phyloP scores from a whole-genome alignment of 148 eudicot species.

The Heliosperma pusillum region DNA sequence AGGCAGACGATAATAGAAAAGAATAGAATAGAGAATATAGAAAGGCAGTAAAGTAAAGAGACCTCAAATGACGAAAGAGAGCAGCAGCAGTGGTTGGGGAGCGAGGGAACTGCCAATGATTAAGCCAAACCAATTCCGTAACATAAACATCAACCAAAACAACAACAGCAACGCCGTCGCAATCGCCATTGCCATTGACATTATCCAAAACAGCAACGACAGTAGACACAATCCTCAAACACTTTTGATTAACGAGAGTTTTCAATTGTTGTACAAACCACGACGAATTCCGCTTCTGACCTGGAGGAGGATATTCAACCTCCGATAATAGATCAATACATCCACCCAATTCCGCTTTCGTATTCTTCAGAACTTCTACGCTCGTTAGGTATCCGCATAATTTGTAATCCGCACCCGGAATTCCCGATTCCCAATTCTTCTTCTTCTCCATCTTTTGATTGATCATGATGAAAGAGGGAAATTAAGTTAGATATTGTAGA shows the following conservation, averaged over 20 bases:
- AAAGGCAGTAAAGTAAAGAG: too few species aligned
- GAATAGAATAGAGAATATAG: too few species aligned
- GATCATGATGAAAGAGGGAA: too few species aligned
- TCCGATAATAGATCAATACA: slow-evolving; percentile 30
- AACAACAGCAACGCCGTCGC: slow-evolving; percentile 46
- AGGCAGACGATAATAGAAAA: too few species aligned
- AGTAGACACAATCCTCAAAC: slow-evolving; percentile 38
- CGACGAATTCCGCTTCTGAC: slow-evolving; percentile 8
- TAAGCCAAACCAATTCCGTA: slow-evolving; percentile 47
- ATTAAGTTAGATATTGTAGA: too few species aligned
- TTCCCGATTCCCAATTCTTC: not conserved
- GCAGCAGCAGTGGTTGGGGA: slow-evolving; percentile 52
- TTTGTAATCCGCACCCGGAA: slow-evolving; percentile 36
- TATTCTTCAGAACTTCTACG: slow-evolving; percentile 29
- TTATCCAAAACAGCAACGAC: slow-evolving; percentile 30
- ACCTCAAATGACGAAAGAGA: slow-evolving; percentile 84
- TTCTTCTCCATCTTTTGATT: too few species aligned
- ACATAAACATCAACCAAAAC: slow-evolving; percentile 75
- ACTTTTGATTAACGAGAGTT: slow-evolving; percentile 41
- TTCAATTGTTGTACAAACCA: slow-evolving; percentile 64
- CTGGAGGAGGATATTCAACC: not conserved
- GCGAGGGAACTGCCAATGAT: slow-evolving; percentile 81
- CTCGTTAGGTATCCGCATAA: slow-evolving; percentile 60
- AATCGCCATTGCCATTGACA: too few species aligned
- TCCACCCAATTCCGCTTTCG: slow-evolving; percentile 29